A percentile compares a stretch with the other conserved stretches of the same genome.
Evolutionary conservation across 1,284 basidiomycete species (phyloP).

Genomic region (Afroboletus lepidellus): DNA sequence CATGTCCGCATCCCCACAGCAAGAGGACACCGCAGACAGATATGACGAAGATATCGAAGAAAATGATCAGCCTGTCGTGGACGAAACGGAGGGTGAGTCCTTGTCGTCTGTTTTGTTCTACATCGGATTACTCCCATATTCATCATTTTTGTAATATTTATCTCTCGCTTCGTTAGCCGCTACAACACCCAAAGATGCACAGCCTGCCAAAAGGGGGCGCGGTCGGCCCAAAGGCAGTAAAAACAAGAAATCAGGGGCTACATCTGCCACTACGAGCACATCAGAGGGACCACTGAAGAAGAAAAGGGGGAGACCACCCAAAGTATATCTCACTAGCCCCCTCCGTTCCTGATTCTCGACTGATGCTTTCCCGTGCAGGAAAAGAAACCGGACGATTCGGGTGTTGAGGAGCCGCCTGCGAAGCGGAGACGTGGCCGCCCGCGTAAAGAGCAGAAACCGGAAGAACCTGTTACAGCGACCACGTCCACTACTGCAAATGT

Average conservation of each 20-base stretch:
- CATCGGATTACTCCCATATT: conserved; percentile 7
- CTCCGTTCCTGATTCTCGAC: conserved; percentile 30
- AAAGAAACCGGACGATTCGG: conserved; percentile 50
- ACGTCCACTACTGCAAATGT: conserved; percentile 39
- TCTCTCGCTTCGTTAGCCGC: conserved; percentile 16
- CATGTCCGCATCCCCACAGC: conserved; percentile 47
- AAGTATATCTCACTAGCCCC: conserved; percentile 45
- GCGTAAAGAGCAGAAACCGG: conserved; percentile 59
- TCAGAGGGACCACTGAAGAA: conserved; percentile 48
- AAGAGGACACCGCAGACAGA: conserved; percentile 41
- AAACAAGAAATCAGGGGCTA: conserved; percentile 64
- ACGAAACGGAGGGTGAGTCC: conserved; percentile 37
- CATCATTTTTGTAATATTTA: conserved; percentile 24
- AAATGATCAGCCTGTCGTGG: conserved; percentile 32
- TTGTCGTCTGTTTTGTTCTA: conserved; percentile 6
- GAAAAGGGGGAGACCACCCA: conserved; percentile 72
- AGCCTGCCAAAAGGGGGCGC: conserved; percentile 61
- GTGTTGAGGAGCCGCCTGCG: conserved; percentile 46
- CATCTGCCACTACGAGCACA: conserved; percentile 38
- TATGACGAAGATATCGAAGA: conserved; percentile 46
- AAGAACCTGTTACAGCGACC: conserved; percentile 26
- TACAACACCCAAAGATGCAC: conserved; percentile 32
- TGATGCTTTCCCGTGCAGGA: conserved; percentile 40
- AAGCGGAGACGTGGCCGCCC: conserved; percentile 75
- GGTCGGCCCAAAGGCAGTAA: conserved; percentile 80